These are phyloP conservation scores for Cystobasidiaceae sp. DNA, from an alignment of 1,284 basidiomycete genomes.

Conservation along the genomic window DNA sequence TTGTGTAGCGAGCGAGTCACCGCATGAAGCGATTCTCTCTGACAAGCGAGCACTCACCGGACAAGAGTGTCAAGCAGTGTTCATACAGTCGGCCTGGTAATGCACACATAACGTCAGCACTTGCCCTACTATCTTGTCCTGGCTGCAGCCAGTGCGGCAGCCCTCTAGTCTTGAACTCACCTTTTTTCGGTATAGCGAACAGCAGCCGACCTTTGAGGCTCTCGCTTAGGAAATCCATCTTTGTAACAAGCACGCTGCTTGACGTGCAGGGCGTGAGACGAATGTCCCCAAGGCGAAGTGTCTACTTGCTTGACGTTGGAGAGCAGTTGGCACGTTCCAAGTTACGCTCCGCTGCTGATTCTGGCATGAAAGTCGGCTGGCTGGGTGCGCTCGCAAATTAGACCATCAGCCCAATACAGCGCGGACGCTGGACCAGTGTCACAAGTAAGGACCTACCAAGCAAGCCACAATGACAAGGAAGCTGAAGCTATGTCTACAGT, in stretches of 20 bases:
- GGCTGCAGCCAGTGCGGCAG: background rate
- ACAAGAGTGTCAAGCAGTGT: constrained; percentile 78
- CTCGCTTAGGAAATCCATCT: constrained; percentile 51
- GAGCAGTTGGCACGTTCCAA: too few relatives aligned
- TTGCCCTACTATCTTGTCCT: background rate
- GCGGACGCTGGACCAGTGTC: too few relatives aligned
- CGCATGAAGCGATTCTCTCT: background rate
- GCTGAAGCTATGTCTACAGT: too few relatives aligned
- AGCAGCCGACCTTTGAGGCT: constrained; percentile 66
- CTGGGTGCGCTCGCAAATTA: too few relatives aligned
- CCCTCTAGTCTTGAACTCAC: constrained; percentile 49
- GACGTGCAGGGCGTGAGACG: too few relatives aligned
- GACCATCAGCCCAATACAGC: too few relatives aligned
- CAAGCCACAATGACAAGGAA: too few relatives aligned
- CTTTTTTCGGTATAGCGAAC: constrained; percentile 98
- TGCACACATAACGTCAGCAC: background rate
- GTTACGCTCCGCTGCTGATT: too few relatives aligned
- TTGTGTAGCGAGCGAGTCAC: background rate
- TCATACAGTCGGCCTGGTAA: constrained; percentile 79
- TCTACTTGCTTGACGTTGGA: too few relatives aligned
- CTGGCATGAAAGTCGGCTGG: too few relatives aligned
- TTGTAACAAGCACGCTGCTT: background rate
- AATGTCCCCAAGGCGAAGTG: background rate
- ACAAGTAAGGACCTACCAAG: too few relatives aligned
- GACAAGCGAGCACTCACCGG: constrained; percentile 53